phyloP scores from a whole-genome alignment of 352 stramenopile genomes.

The Phytopythium chamaehyphon region DNA sequence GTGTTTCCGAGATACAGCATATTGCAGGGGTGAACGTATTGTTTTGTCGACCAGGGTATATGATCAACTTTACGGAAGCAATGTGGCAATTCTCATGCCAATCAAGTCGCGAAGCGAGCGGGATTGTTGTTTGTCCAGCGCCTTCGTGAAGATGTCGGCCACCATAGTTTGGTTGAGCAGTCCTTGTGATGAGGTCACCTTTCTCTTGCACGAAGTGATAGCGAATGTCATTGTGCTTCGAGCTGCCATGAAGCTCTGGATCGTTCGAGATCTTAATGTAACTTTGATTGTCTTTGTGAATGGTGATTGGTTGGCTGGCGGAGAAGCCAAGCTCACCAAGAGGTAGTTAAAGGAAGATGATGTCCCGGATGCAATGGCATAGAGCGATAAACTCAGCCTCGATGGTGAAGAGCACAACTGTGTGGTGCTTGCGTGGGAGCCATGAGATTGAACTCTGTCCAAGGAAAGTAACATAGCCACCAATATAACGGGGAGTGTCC shows the following conservation, averaged over 20 bases:
- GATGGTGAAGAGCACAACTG: slow-evolving; percentile 17
- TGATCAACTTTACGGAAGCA: too few relatives aligned
- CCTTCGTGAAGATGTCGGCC: too few relatives aligned
- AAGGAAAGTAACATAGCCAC: slow-evolving; percentile 12
- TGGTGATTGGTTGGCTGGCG: slow-evolving; percentile 7
- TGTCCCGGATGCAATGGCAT: slow-evolving; percentile 15
- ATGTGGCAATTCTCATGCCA: too few relatives aligned
- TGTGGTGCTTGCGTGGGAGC: slow-evolving; percentile 17
- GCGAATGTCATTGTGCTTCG: slow-evolving; percentile 27
- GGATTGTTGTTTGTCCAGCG: too few relatives aligned
- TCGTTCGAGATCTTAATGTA: slow-evolving; percentile 25
- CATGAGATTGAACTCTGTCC: slow-evolving; percentile 13
- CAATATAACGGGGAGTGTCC: slow-evolving; percentile 12
- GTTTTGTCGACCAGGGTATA: too few relatives aligned
- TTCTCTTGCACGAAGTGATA: slow-evolving; percentile 32
- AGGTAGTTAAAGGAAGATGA: slow-evolving; percentile 7
- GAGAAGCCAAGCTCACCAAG: background rate
- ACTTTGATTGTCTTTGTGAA: slow-evolving; percentile 30
- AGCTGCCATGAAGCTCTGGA: slow-evolving; percentile 17
- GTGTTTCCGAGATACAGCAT: too few relatives aligned
- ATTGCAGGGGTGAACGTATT: too few relatives aligned
- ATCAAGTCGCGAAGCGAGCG: too few relatives aligned
- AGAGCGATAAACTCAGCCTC: slow-evolving; percentile 14
- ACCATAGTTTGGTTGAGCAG: too few relatives aligned
- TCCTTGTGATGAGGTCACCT: too few relatives aligned